Conservation (phyloP, 2,329 filamentous ascomycete species). For the Penicillium sp. region DNA sequence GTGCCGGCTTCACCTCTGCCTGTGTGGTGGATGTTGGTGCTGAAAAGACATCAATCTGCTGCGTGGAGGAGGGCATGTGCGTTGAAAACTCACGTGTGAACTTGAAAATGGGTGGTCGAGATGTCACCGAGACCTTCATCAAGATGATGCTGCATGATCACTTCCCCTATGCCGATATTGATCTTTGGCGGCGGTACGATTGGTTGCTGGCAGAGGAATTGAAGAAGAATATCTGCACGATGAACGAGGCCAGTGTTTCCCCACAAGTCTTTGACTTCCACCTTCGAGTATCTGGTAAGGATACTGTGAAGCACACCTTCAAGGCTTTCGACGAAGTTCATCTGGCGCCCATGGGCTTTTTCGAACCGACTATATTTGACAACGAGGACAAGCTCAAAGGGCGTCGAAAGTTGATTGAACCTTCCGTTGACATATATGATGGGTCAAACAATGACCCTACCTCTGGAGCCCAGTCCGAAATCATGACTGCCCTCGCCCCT, state of each 20-base stretch:
- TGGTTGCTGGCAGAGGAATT: constrained; percentile 92
- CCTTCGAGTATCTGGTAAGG: constrained; percentile 79
- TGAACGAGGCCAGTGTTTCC: constrained; percentile 84
- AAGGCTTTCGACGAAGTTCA: constrained; percentile 97
- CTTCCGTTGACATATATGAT: constrained; percentile 92
- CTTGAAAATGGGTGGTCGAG: constrained; percentile 86
- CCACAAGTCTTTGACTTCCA: constrained; percentile 90
- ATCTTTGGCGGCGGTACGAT: constrained; percentile 84
- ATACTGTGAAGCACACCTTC: constrained; percentile 90
- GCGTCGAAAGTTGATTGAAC: constrained; percentile 76
- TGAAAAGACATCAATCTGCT: constrained; percentile 95
- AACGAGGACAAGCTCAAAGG: constrained; percentile 74
- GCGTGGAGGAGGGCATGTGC: constrained; percentile 93
- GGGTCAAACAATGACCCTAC: constrained; percentile 86
- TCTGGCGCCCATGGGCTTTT: constrained; percentile 92
- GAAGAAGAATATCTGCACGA: constrained; percentile 88
- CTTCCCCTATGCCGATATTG: constrained; percentile 94
- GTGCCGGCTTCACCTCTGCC: constrained; percentile 87
- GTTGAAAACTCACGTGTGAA: constrained; percentile 94
- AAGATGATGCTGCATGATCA: constrained; percentile 98
- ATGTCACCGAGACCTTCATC: constrained; percentile 90
- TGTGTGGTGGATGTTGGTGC: constrained; percentile 96
- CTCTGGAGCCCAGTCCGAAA: constrained; percentile 75
- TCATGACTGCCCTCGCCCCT: constrained; percentile 54
- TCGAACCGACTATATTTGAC: constrained; percentile 84